These are phyloP conservation scores for Rhodosporidiobolus odoratus DNA, from an alignment of 768 basidiomycete species.

Conservation along the genomic window DNA sequence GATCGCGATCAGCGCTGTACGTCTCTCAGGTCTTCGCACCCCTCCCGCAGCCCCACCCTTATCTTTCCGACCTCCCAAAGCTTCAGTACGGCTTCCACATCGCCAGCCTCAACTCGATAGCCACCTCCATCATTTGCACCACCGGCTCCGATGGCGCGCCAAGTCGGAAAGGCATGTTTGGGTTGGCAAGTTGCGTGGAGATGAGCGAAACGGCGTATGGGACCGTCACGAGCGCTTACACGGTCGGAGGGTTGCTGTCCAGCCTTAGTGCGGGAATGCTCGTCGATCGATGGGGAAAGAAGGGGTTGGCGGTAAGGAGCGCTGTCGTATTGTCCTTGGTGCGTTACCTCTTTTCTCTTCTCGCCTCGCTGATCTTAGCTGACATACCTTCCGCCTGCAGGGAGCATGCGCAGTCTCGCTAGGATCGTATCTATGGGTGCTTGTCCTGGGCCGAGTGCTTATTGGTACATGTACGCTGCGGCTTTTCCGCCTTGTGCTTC, in stretches of 20 bases:
- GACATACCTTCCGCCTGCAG: not conserved
- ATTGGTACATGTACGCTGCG: constrained; percentile 8
- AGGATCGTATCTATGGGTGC: constrained; percentile 55
- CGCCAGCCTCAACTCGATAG: constrained; percentile 82
- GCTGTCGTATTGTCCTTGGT: constrained; percentile 53
- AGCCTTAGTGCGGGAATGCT: constrained; percentile 62
- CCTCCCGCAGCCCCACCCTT: not conserved
- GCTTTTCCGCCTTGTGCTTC: constrained; percentile 42
- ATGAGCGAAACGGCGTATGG: constrained; percentile 76
- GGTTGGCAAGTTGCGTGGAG: constrained; percentile 67
- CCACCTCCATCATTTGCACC: constrained; percentile 47
- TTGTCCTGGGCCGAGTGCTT: constrained; percentile 64
- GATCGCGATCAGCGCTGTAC: constrained; percentile 19
- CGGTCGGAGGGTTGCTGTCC: constrained; percentile 77
- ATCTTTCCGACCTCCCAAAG: not conserved
- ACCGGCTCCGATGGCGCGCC: not conserved
- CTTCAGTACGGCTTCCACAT: constrained; percentile 84
- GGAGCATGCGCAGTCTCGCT: constrained; percentile 66
- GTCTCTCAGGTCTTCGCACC: not conserved
- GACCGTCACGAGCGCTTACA: constrained; percentile 75
- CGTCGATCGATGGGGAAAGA: constrained; percentile 69
- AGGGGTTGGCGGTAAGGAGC: constrained; percentile 60
- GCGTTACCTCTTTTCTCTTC: not conserved
- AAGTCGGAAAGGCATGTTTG: constrained; percentile 31
- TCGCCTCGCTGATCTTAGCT: not conserved